Conservation (phyloP, 2,329 filamentous ascomycete genomes). For the Fusarium penzigii region DNA sequence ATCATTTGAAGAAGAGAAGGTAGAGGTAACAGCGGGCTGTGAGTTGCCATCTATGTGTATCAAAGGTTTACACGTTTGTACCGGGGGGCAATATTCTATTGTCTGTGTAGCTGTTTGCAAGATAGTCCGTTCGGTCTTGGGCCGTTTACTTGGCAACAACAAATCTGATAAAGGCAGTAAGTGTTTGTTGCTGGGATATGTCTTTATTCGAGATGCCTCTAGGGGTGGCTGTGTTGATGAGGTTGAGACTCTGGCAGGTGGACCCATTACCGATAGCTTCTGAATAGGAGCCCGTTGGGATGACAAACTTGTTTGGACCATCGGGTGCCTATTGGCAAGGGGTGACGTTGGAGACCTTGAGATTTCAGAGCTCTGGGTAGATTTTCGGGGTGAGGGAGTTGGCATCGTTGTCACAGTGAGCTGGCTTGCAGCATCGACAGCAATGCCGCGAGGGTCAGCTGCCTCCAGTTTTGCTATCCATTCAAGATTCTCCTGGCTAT, state of each 20-base stretch:
- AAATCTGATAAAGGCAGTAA: neutral
- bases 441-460: constrained; percentile 48
- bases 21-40: constrained; percentile 7
- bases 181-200: constrained; percentile 1
- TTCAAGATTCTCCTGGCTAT: constrained; percentile 59
- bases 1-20: neutral
- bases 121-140: constrained; percentile 3
- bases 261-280: neutral
- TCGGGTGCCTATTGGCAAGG: constrained; percentile 1
- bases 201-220: neutral
- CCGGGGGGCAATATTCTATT: neutral
- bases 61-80: constrained; percentile 21
- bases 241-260: constrained; percentile 5
- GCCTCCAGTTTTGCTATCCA: constrained; percentile 64
- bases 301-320: neutral
- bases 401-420: constrained; percentile 41
- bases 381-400: constrained; percentile 35
- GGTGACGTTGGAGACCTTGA: constrained; percentile 20
- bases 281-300: neutral
- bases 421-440: constrained; percentile 48
- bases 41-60: constrained; percentile 27
- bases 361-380: constrained; percentile 25
- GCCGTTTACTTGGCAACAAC: constrained; percentile 19
- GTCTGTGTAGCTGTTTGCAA: neutral
- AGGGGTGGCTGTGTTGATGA: constrained; percentile 6